phyloP scores from a whole-genome alignment of 2,329 filamentous ascomycete species.

The Pestalotiopsis sp. region DNA sequence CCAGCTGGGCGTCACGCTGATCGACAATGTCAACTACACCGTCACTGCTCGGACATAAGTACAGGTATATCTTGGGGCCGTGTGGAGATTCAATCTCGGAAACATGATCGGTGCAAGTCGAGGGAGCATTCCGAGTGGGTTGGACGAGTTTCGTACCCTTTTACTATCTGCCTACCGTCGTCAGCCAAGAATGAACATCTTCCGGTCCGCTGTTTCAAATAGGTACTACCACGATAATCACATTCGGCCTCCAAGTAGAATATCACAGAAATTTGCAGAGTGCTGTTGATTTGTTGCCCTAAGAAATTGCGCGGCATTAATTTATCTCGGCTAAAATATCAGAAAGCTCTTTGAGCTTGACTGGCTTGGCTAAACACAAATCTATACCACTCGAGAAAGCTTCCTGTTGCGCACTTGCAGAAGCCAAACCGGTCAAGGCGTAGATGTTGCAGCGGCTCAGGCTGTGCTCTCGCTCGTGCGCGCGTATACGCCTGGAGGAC shows the following conservation, averaged over 20 bases:
- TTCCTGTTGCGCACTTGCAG: constrained; percentile 44
- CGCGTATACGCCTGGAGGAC: constrained; percentile 41
- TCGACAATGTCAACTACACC: background rate
- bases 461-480: constrained; percentile 39
- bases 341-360: constrained; percentile 38
- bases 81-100: background rate
- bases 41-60: background rate
- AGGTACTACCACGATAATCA: no score
- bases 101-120: background rate
- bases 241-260: no score
- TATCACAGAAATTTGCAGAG: no score
- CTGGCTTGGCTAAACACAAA: constrained; percentile 50
- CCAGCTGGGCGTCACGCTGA: background rate
- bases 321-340: background rate
- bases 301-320: no score
- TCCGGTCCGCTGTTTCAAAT: no score
- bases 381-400: constrained; percentile 48
- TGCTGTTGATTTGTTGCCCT: no score
- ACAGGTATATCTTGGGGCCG: background rate
- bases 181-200: no score
- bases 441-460: constrained; percentile 42
- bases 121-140: no score
- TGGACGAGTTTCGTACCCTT: no score
- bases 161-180: no score
- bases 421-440: constrained; percentile 47